Percentiles rank a stretch among this genome's conserved stretches.
Evolutionary conservation across 2,329 filamentous ascomycete genomes (phyloP).

Genomic region (Calonectria pteridis): DNA sequence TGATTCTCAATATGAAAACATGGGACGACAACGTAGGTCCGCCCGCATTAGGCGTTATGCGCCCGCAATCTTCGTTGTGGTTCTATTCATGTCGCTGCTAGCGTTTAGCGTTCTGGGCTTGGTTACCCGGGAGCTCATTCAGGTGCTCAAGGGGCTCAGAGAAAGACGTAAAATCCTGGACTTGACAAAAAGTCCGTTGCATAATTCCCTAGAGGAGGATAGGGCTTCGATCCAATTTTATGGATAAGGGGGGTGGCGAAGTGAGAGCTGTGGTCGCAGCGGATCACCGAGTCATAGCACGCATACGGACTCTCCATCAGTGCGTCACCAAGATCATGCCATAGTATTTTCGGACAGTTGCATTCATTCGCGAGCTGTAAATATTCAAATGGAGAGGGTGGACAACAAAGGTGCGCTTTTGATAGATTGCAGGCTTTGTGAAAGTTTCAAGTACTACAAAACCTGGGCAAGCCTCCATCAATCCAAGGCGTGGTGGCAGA

Average conservation of each 20-base stretch:
- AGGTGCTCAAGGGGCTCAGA: background rate
- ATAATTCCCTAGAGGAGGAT: background rate
- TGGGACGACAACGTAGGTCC: conserved; percentile 38
- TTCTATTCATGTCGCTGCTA: background rate
- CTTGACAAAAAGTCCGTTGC: background rate
- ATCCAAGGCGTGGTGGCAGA: conserved; percentile 1
- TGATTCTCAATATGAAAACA: conserved; percentile 38
- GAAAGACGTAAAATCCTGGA: background rate
- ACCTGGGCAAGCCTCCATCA: background rate
- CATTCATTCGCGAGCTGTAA: too few relatives aligned
- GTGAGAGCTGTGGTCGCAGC: too few relatives aligned
- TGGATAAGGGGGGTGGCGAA: too few relatives aligned
- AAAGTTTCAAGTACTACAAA: background rate
- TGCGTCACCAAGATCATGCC: background rate
- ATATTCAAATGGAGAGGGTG: background rate
- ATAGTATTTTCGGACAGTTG: background rate
- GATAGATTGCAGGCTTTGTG: background rate
- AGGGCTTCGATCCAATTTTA: background rate
- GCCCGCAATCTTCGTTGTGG: conserved; percentile 38
- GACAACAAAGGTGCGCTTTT: background rate
- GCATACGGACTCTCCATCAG: too few relatives aligned
- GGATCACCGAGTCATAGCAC: too few relatives aligned
- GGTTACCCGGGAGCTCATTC: background rate
- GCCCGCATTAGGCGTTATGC: conserved; percentile 42
- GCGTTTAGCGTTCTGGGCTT: background rate